Base-by-base conservation (phyloP, 1,284 basidiomycete genomes). In the Volvariella surrecta region DNA sequence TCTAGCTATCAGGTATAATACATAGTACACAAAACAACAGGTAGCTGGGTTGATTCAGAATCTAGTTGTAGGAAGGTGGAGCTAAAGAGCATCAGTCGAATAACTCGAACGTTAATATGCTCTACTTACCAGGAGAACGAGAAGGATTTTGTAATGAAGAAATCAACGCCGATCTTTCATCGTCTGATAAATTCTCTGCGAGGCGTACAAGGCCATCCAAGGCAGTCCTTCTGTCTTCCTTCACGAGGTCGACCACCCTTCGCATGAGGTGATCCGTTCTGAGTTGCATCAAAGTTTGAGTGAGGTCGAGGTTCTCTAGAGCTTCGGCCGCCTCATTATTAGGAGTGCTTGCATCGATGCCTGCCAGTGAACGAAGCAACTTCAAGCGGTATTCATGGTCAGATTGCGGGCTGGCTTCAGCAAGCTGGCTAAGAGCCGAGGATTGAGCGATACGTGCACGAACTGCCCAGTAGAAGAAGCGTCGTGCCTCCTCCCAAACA, bases 391-490 rank as follows among this genome's bases (percentile, higher is more conserved):
- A 76, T 39, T 84, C 80, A 18, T 66, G 62, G 8, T 73, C 69
- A 1, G 80, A 67, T 20, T 73, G 73, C 2, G 86, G 83, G 49
- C 74, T 77, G 1, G 82, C 79, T 45, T 75, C 74, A 3, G 70
- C 66, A 22, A 89, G 65, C 42, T 70, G 64, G 11, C 67, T 64
- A 35, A 88, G 67, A 10, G 80, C 80, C 38, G 67, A 61, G 1
- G 81, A 82, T 40, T 74, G 77, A 17, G 85, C 83, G 21, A 88
- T 63, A 43, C 84, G 82, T 15, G 83, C 82, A 39, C 93, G 85
- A 39, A 94, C 74, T 44, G 90, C 83, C 92, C 91, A 95, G 73
- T 97, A 99, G 78, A 99, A 98, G 62, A 86, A 80, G 50, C 90
- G 76, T 50, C 95, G 84, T 39, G 93, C 82, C 50, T 91, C 78